A percentile compares a stretch with the other conserved stretches of the same genome.
Evolutionary conservation across 768 basidiomycete species (phyloP).

Genomic region (Amanita rimosa): DNA sequence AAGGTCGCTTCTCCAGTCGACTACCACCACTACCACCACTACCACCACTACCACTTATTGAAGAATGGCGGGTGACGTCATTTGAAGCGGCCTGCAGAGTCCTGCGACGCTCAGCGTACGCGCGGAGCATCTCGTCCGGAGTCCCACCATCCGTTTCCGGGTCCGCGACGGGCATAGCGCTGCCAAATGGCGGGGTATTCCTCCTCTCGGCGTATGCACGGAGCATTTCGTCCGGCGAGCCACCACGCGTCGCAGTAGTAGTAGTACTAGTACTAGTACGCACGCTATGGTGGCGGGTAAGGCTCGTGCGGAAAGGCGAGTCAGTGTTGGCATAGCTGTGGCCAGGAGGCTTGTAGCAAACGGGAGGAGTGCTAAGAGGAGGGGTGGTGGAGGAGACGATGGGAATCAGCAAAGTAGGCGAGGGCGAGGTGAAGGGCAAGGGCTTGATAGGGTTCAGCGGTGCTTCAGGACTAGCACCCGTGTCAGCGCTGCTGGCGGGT

Average conservation of each 20-base stretch:
- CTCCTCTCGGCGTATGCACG: not conserved
- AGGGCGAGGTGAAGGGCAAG: constrained; percentile 3
- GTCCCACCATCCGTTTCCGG: not conserved
- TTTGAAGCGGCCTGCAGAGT: not conserved
- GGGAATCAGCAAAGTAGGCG: constrained; percentile 17
- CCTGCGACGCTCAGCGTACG: constrained; percentile 15
- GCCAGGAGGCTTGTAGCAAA: constrained; percentile 37
- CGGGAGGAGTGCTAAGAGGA: not conserved
- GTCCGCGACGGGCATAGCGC: too few relatives aligned
- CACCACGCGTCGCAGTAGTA: not conserved
- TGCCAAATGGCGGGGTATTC: not conserved
- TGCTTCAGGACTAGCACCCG: not conserved
- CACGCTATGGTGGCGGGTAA: not conserved
- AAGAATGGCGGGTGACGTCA: not conserved
- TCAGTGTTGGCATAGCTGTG: constrained; percentile 37
- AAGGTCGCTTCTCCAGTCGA: not conserved
- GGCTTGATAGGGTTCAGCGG: constrained; percentile 3
- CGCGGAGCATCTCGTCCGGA: constrained; percentile 6
- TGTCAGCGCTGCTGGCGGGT: not conserved
- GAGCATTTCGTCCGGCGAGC: not conserved
- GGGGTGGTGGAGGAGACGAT: not conserved
- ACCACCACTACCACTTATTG: too few relatives aligned
- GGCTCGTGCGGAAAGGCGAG: too few relatives aligned
- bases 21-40: too few relatives aligned
- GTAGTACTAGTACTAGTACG: not conserved